These are phyloP conservation scores for Fraxinus americana DNA, from an alignment of 257 asterid genomes.

Conservation along the genomic window DNA sequence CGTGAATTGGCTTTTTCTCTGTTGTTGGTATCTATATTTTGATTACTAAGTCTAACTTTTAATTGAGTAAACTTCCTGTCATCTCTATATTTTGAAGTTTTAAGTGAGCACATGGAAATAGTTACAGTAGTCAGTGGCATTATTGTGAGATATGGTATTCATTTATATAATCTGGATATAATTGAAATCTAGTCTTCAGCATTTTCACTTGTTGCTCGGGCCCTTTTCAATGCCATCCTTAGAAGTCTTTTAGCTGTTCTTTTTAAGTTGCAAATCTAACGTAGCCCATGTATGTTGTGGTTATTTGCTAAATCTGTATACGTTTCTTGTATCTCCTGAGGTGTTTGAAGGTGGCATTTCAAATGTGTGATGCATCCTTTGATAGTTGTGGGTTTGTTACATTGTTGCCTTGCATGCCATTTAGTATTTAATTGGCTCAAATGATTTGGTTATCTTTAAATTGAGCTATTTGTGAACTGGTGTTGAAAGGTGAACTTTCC, in stretches of 20 bases:
- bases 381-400: not conserved
- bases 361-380: not conserved
- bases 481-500: slow-evolving; percentile 41
- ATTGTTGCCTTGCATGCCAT: not conserved
- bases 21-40: not conserved
- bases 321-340: no score
- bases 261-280: not conserved
- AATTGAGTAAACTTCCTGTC: not conserved
- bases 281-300: not conserved
- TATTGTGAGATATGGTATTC: no score
- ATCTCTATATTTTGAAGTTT: no score
- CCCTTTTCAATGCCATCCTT: not conserved
- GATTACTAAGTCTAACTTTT: no score
- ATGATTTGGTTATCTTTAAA: not conserved
- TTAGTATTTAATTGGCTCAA: no score
- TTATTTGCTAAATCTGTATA: no score
- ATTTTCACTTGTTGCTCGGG: not conserved
- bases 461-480: not conserved
- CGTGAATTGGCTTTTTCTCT: no score
- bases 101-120: not conserved
- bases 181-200: not conserved
- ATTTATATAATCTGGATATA: not conserved
- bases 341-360: no score
- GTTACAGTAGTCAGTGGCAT: not conserved
- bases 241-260: not conserved